Evolutionary conservation across 305 asterid genomes (phyloP), one percentile per base, ranked within the genome.

Genomic region (Fraxinus latifolia): DNA sequence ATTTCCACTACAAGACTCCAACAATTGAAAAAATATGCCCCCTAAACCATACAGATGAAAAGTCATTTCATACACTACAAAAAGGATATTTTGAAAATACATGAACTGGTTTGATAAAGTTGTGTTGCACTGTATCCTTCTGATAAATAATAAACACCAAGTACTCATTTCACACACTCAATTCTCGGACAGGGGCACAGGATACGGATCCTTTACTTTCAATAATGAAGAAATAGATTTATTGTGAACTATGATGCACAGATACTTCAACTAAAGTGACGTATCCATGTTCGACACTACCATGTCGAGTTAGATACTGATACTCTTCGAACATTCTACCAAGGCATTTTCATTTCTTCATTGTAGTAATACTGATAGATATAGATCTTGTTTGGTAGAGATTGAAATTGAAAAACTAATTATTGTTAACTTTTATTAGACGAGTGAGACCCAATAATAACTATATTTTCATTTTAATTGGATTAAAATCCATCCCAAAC

Each of bases 41-140:
- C 82, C 79, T 74, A 15, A 74, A 65, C 31, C 72, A 77, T 17
- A 60, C 8, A 80, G 42, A 58, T 12, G 33, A 39, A 25, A 44
- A 14, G 27, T 29, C 74, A 65, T 19, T 31, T 65, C 78, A 62
- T 29, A 42, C 67, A 31, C 7, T 50, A 36, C 32, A 7, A 73
- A 60, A 70, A 29, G 73, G 65, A 44, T 44, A 55, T 55, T 55
- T 36, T 7, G 55, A 76, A 42, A 76, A 32, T 76, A 47, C 58
- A 70, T 42, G 47, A 58, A 19, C 79, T 23, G 71, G 31, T 14
- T 78, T 25, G 36, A 67, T 74, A 19, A 34, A 77, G 50, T 14
- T 42, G 37, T 42, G 23, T 14, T 11, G 32, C 77, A 76, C 80
- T 72, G 42, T 7, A 55, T 55, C 39, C 72, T 67, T 60, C 44